Conservation (phyloP, 2,329 filamentous ascomycete species). For the Colletotrichum cereale region DNA sequence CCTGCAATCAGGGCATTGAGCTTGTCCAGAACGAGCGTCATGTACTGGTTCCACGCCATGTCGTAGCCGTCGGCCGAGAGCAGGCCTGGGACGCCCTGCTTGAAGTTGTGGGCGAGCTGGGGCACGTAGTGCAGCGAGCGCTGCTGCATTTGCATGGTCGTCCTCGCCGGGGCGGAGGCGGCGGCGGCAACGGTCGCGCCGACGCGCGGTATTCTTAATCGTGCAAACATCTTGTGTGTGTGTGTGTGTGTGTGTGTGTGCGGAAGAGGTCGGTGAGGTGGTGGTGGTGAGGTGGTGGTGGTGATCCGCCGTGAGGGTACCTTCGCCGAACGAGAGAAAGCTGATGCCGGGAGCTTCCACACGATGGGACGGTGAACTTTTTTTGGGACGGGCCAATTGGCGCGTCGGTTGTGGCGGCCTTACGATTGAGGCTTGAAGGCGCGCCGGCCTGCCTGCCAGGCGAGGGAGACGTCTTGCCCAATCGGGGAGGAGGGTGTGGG, state of each 20-base stretch:
- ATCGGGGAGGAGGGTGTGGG: background rate
- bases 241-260: constrained; percentile 46
- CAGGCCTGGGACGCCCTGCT: constrained; percentile 74
- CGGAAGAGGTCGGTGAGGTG: constrained; percentile 4
- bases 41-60: constrained; percentile 87
- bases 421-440: constrained; percentile 36
- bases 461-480: constrained; percentile 10
- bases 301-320: constrained; percentile 28
- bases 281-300: constrained; percentile 12
- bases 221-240: constrained; percentile 60
- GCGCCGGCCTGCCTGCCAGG: background rate
- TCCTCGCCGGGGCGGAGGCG: constrained; percentile 44
- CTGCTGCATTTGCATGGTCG: constrained; percentile 50
- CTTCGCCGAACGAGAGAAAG: constrained; percentile 22
- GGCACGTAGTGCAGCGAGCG: constrained; percentile 62
- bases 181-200: constrained; percentile 45
- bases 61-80: constrained; percentile 78
- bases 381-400: constrained; percentile 36
- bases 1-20: constrained; percentile 81
- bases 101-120: constrained; percentile 60
- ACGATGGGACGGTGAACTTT: constrained; percentile 39
- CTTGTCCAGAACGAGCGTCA: constrained; percentile 78
- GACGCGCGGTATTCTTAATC: constrained; percentile 64
- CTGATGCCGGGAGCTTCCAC: constrained; percentile 35
- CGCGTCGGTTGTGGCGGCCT: constrained; percentile 31